A percentile compares a stretch with the other conserved stretches of the same genome.
Evolutionary conservation across 306 rosid genomes (phyloP).

Genomic region (Prosopis cineraria): DNA sequence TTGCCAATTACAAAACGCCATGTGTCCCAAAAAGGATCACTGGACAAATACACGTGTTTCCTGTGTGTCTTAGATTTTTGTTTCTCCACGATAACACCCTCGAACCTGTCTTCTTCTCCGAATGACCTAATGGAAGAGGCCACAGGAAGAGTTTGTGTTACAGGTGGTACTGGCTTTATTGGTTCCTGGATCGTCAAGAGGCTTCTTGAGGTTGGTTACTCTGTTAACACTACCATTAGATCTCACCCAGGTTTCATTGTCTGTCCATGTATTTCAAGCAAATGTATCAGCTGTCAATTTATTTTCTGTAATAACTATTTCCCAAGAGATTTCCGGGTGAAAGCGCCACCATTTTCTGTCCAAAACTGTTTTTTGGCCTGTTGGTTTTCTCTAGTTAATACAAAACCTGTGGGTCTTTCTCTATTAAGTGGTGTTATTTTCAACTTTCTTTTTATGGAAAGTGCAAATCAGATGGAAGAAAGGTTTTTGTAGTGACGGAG

Average conservation of each 20-base stretch:
- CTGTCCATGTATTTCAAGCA: not conserved
- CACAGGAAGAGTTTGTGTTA: conserved; percentile 43
- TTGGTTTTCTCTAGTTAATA: too few species aligned
- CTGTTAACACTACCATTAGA: conserved; percentile 41
- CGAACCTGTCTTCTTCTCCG: not conserved
- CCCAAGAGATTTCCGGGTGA: too few species aligned
- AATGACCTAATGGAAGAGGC: conserved; percentile 35
- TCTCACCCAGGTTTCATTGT: conserved; percentile 33
- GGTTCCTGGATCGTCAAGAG: conserved; percentile 45
- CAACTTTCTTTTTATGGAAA: too few species aligned
- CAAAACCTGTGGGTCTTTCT: too few species aligned
- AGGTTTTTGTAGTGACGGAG: too few species aligned
- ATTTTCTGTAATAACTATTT: too few species aligned
- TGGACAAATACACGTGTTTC: not conserved
- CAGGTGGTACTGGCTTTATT: conserved; percentile 45
- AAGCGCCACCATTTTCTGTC: too few species aligned
- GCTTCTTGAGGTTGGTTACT: conserved; percentile 45
- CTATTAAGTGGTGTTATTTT: too few species aligned
- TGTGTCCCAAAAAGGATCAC: not conserved
- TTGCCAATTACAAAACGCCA: not conserved
- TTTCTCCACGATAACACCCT: not conserved
- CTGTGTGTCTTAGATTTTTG: not conserved
- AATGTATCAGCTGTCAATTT: too few species aligned
- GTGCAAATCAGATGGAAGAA: too few species aligned
- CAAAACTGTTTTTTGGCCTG: too few species aligned